Evolutionary conservation across 345 rosid species (phyloP).

Genomic region (Cardamine resedifolia): DNA sequence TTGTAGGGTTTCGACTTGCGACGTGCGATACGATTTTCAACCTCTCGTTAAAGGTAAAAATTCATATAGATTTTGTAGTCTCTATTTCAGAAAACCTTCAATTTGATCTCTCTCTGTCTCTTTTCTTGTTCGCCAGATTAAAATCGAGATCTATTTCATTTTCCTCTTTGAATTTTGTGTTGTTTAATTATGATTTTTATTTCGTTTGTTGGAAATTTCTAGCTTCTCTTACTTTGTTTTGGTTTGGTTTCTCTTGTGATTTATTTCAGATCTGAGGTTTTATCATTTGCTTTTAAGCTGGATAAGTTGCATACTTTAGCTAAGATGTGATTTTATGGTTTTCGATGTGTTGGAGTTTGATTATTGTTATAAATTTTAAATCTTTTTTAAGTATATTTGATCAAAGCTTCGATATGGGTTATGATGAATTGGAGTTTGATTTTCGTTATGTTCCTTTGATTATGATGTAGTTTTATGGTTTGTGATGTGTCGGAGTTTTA

Average conservation of each 20-base stretch:
- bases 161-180: background rate
- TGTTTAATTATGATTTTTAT: background rate
- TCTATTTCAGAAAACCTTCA: background rate
- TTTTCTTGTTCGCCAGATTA: background rate
- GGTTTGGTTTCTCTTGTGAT: too few relatives aligned
- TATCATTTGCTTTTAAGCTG: background rate
- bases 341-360: background rate
- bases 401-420: too few relatives aligned
- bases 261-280: conserved; percentile 23
- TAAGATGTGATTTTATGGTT: background rate
- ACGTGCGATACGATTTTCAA: conserved; percentile 13
- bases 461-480: too few relatives aligned
- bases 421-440: background rate
- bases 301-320: background rate
- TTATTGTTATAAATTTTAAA: background rate
- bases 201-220: background rate
- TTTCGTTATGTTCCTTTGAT: too few relatives aligned
- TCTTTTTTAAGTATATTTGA: background rate
- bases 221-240: background rate
- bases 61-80: background rate
- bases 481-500: too few relatives aligned
- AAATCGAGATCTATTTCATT: background rate
- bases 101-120: background rate
- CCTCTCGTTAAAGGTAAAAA: background rate
- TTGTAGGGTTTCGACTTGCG: conserved; percentile 31